These are phyloP conservation scores for Dacryopinax primogenitus DNA, from an alignment of 768 basidiomycete genomes.

Conservation along the genomic window DNA sequence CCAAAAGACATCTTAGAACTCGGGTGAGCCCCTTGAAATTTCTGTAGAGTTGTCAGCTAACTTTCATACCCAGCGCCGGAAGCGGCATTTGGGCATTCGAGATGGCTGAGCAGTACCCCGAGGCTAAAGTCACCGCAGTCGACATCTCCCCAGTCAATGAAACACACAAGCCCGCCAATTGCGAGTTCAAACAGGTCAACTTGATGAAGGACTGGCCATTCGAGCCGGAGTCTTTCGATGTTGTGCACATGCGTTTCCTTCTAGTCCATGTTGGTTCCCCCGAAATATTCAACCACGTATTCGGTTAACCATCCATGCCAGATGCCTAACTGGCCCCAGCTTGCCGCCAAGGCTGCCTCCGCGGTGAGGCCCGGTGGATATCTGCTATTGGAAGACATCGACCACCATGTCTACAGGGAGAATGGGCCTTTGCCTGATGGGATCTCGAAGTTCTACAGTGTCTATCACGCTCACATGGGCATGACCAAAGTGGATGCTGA, in stretches of 20 bases:
- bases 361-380: constrained; percentile 22
- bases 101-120: constrained; percentile 18
- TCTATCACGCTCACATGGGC: constrained; percentile 4
- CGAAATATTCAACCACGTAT: neutral
- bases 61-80: constrained; percentile 2
- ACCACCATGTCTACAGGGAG: neutral
- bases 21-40: constrained; percentile 15
- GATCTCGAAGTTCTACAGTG: neutral
- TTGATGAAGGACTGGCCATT: constrained; percentile 9
- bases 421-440: neutral
- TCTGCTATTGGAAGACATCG: constrained; percentile 22
- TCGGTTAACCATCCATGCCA: neutral
- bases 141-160: constrained; percentile 1
- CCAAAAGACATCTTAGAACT: constrained; percentile 22
- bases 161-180: neutral
- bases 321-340: constrained; percentile 6
- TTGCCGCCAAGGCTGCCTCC: constrained; percentile 9
- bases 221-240: constrained; percentile 19
- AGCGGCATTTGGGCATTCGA: constrained; percentile 20
- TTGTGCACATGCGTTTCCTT: constrained; percentile 21
- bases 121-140: neutral
- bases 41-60: neutral
- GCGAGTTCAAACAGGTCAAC: neutral
- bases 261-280: constrained; percentile 18
- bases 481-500: neutral